Conservation (phyloP, 805 yeast genomes). For the Monosporozyma yasuniensis region DNA sequence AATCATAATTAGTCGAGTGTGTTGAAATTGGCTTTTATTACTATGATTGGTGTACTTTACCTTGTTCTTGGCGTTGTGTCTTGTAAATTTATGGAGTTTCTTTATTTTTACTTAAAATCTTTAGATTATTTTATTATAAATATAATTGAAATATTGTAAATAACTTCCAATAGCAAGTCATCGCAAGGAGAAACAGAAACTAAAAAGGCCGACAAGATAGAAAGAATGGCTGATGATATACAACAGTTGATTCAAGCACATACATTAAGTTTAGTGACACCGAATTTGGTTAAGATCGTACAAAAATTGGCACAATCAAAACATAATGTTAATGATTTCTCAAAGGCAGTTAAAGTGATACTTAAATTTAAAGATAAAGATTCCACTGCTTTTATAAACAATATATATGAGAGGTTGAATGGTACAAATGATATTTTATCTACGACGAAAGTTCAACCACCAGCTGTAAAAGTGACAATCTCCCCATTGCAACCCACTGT, state of each 20-base stretch:
- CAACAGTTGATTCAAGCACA: slow-evolving; percentile 14
- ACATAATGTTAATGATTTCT: slow-evolving; percentile 11
- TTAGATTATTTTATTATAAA: not conserved
- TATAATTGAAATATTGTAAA: not conserved
- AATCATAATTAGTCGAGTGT: not conserved
- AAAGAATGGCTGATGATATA: not conserved
- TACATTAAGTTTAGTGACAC: slow-evolving; percentile 15
- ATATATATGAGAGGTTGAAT: slow-evolving; percentile 7
- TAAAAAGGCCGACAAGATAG: not conserved
- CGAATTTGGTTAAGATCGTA: slow-evolving; percentile 16
- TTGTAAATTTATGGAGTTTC: not conserved
- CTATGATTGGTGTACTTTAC: not conserved
- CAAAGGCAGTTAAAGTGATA: slow-evolving; percentile 18
- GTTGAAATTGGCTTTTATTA: not conserved
- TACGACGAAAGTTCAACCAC: too few species aligned
- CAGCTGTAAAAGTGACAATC: too few species aligned
- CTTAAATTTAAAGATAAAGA: slow-evolving; percentile 19
- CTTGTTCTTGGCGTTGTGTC: not conserved
- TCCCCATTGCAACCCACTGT: too few species aligned
- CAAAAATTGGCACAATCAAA: slow-evolving; percentile 13
- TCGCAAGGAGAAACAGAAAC: not conserved
- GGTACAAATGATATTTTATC: too few species aligned
- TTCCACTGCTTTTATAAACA: slow-evolving; percentile 8
- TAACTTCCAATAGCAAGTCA: not conserved
- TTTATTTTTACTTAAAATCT: not conserved